Conservation (phyloP, 2,329 filamentous ascomycete species). For the Drechslerella dactyloides region DNA sequence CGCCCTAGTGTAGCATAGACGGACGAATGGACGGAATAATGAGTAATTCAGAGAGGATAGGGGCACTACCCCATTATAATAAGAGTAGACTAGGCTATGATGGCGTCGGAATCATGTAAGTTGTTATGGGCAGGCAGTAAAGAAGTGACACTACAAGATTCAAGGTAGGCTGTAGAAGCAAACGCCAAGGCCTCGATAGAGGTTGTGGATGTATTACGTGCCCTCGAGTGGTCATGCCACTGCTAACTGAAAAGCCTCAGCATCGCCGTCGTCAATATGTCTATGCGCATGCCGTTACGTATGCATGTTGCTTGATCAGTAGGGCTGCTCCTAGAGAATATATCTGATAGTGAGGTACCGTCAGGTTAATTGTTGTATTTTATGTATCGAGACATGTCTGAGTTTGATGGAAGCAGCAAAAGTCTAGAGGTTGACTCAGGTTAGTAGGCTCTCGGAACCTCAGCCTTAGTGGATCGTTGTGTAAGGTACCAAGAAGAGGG, state of each 20-base stretch:
- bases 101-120: not conserved
- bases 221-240: not conserved
- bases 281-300: constrained; percentile 30
- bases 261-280: constrained; percentile 4
- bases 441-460: not conserved
- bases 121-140: not conserved
- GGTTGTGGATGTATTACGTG: not conserved
- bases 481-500: not conserved
- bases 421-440: not conserved
- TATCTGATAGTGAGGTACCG: not conserved
- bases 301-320: constrained; percentile 35
- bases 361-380: constrained; percentile 39
- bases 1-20: not conserved
- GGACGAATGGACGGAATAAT: not conserved
- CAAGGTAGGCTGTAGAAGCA: not conserved
- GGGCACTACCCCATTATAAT: not conserved
- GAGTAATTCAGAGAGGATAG: not conserved
- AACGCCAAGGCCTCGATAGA: not conserved
- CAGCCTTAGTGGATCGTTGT: not conserved
- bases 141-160: not conserved
- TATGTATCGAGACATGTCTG: constrained; percentile 32
- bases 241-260: not conserved
- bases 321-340: not conserved
- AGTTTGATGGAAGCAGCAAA: not conserved
- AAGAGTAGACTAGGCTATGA: not conserved